Percentiles rank a stretch among this genome's conserved stretches.
Evolutionary conservation across 139 green algal species (phyloP).

Genomic region (Dunaliella primolecta): DNA sequence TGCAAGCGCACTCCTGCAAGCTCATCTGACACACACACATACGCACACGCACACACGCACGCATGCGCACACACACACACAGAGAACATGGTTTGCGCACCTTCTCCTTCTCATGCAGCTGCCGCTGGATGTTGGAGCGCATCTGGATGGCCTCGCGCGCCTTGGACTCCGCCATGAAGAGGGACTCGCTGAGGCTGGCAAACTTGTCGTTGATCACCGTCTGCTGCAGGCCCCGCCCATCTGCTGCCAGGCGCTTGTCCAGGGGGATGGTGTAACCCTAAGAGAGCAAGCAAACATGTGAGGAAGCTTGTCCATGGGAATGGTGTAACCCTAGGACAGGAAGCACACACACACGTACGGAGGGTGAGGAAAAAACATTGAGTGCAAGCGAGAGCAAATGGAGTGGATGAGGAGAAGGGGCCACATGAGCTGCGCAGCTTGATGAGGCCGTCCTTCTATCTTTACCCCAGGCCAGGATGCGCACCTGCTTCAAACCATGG

Average conservation of each 20-base stretch:
- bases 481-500: no score
- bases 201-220: constrained; percentile 96
- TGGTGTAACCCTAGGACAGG: constrained; percentile 90
- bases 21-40: no score
- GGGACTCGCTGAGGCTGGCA: constrained; percentile 70
- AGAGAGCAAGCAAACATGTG: neutral
- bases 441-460: no score
- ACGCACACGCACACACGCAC: no score
- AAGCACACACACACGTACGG: neutral
- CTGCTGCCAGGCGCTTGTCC: constrained; percentile 97
- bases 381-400: no score
- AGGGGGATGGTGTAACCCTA: constrained; percentile 98
- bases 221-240: constrained; percentile 94
- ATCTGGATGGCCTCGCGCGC: constrained; percentile 85
- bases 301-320: constrained; percentile 94
- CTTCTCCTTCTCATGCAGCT: constrained; percentile 72
- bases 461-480: no score
- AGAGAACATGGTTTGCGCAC: no score
- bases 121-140: constrained; percentile 81
- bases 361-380: no score
- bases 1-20: no score
- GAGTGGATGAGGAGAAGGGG: no score
- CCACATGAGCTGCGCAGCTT: no score
- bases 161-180: constrained; percentile 94
- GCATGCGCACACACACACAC: no score